A percentile compares a stretch with the other conserved stretches of the same genome.
These are phyloP conservation scores for Lumnitzera racemosa DNA, from an alignment of 345 rosid genomes.

Conservation along the genomic window DNA sequence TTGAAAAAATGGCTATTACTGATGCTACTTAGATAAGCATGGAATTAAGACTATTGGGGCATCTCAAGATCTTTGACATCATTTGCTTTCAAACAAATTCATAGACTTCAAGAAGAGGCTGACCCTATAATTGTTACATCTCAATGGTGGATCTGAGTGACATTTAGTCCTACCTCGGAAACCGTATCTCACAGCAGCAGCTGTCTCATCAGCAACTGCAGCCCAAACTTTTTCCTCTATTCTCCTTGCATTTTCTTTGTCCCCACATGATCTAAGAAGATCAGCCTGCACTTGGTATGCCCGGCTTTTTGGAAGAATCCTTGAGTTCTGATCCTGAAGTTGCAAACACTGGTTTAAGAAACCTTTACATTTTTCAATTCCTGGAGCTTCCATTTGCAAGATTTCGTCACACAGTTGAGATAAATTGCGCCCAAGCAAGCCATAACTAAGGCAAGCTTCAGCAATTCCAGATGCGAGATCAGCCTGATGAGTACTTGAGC, in stretches of 20 bases:
- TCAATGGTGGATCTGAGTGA: not conserved
- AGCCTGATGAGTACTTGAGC: constrained; percentile 85
- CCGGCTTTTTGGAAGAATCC: constrained; percentile 80
- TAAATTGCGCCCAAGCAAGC: constrained; percentile 81
- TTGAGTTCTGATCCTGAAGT: constrained; percentile 74
- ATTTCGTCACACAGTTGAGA: constrained; percentile 82
- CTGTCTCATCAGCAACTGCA: constrained; percentile 96
- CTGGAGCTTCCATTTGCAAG: constrained; percentile 55
- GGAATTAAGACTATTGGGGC: too few relatives aligned
- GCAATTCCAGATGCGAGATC: constrained; percentile 96
- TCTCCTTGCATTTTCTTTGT: constrained; percentile 46
- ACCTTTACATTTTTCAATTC: constrained; percentile 58
- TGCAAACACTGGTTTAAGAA: constrained; percentile 62
- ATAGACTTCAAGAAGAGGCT: not conserved
- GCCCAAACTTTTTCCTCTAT: constrained; percentile 75
- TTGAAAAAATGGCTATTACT: too few relatives aligned
- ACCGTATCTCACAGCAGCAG: constrained; percentile 85
- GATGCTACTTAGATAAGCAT: too few relatives aligned
- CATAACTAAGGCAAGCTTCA: constrained; percentile 78
- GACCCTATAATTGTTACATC: too few relatives aligned
- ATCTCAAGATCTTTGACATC: not conserved
- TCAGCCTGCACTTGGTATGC: constrained; percentile 91
- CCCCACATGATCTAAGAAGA: constrained; percentile 75
- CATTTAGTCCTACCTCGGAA: constrained; percentile 55
- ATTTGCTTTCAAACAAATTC: not conserved